Conservation (phyloP, 1,139 yeast species). For the Saccharomyces hybrid region DNA sequence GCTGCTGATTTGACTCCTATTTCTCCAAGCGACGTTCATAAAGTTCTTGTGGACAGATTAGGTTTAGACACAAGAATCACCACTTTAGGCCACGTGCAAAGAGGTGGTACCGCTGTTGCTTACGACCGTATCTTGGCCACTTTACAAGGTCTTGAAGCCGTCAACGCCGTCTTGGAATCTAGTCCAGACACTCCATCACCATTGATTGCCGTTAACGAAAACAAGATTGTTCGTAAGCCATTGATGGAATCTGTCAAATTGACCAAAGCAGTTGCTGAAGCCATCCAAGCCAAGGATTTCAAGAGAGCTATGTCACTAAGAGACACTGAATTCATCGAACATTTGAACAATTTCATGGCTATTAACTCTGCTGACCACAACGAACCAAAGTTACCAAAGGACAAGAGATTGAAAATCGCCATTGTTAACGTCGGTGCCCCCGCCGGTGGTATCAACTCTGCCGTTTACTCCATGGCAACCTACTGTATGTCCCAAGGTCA, state of each 20-base stretch:
- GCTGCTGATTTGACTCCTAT: conserved; percentile 77
- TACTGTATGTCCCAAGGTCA: conserved; percentile 91
- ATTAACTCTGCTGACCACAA: conserved; percentile 66
- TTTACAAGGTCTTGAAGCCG: conserved; percentile 95
- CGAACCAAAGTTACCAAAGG: conserved; percentile 40
- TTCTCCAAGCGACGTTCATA: conserved; percentile 68
- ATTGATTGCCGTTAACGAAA: conserved; percentile 83
- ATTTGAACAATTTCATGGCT: conserved; percentile 60
- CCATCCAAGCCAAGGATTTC: conserved; percentile 72
- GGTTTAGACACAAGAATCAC: conserved; percentile 94
- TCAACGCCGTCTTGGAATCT: conserved; percentile 79
- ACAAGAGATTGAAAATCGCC: conserved; percentile 54
- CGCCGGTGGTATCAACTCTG: conserved; percentile 92
- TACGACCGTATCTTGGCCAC: conserved; percentile 87
- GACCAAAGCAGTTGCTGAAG: conserved; percentile 81
- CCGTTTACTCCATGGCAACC: conserved; percentile 83
- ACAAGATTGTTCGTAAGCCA: conserved; percentile 76
- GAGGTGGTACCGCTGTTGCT: conserved; percentile 98
- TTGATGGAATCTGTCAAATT: conserved; percentile 82
- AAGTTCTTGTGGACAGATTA: conserved; percentile 62
- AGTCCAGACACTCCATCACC: conserved; percentile 94
- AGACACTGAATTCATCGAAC: conserved; percentile 81
- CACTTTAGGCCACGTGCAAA: conserved; percentile 92
- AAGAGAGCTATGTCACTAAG: conserved; percentile 79
- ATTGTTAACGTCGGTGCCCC: conserved; percentile 94